phyloP scores from a whole-genome alignment of 2,329 filamentous ascomycete species.

The Cercospora janseana region DNA sequence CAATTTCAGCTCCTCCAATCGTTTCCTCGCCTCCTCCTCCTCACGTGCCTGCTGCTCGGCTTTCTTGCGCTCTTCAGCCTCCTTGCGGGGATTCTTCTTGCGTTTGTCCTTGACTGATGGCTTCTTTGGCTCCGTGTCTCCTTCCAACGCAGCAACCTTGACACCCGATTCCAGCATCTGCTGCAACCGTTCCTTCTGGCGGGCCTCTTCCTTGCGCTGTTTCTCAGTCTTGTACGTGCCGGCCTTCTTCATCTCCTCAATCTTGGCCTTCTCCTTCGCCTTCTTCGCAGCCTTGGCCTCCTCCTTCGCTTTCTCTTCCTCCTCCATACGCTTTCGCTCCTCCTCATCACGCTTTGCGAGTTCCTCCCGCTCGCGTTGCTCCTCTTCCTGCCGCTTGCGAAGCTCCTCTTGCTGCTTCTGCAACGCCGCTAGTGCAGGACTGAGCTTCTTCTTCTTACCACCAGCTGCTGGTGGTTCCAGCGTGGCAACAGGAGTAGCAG shows the following conservation, averaged over 20 bases:
- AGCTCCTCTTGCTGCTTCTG: constrained; percentile 82
- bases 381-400: constrained; percentile 65
- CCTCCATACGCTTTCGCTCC: constrained; percentile 64
- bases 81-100: constrained; percentile 67
- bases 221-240: constrained; percentile 85
- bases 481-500: constrained; percentile 50
- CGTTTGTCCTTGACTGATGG: constrained; percentile 70
- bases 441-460: constrained; percentile 88
- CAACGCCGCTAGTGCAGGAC: constrained; percentile 67
- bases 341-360: constrained; percentile 64
- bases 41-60: constrained; percentile 40
- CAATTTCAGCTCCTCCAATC: constrained; percentile 54
- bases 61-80: constrained; percentile 53
- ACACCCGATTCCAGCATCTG: constrained; percentile 80
- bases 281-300: constrained; percentile 76
- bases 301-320: constrained; percentile 67
- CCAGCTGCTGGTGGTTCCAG: constrained; percentile 44
- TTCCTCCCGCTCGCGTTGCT: constrained; percentile 59
- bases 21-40: constrained; percentile 56
- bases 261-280: constrained; percentile 80
- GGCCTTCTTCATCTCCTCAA: constrained; percentile 83
- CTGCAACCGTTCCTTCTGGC: constrained; percentile 75
- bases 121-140: constrained; percentile 75
- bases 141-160: constrained; percentile 59
- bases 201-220: constrained; percentile 76